phyloP scores from a whole-genome alignment of 495 filamentous ascomycete species.

The Xylaria venustula region DNA sequence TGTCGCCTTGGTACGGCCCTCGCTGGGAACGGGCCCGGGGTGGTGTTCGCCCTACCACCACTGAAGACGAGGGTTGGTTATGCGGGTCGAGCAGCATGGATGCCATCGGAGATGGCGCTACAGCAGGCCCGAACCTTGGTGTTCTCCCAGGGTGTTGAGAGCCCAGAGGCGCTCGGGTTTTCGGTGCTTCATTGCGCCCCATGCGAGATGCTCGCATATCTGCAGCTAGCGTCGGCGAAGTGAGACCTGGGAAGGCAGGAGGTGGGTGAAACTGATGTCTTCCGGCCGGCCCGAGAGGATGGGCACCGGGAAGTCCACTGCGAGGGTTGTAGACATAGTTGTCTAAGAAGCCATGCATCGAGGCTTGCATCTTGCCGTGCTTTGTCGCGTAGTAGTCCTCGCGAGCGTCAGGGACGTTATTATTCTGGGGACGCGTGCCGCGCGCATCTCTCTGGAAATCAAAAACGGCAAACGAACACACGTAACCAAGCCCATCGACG shows the following conservation, averaged over 20 bases:
- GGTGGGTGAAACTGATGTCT: constrained; percentile 74
- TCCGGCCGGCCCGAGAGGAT: constrained; percentile 43
- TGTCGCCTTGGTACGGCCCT: constrained; percentile 38
- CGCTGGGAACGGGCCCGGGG: constrained; percentile 40
- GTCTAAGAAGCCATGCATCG: constrained; percentile 89
- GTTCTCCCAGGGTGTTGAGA: constrained; percentile 21
- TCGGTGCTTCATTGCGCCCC: constrained; percentile 43
- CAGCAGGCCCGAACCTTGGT: constrained; percentile 33
- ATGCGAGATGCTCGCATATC: constrained; percentile 53
- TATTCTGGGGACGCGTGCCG: constrained; percentile 42
- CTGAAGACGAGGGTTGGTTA: constrained; percentile 69
- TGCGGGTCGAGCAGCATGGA: constrained; percentile 84
- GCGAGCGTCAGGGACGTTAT: constrained; percentile 57
- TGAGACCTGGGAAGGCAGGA: constrained; percentile 69
- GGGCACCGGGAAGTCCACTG: constrained; percentile 45
- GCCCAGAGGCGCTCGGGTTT: constrained; percentile 19
- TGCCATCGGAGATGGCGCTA: constrained; percentile 56
- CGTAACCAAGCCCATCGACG: constrained; percentile 91
- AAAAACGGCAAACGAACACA: constrained; percentile 97
- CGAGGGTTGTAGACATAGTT: constrained; percentile 74
- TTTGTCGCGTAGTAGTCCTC: constrained; percentile 94
- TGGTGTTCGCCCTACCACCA: constrained; percentile 42
- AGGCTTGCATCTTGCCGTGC: constrained; percentile 95
- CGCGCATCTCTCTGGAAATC: constrained; percentile 85
- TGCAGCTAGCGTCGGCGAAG: constrained; percentile 58